phyloP scores from a whole-genome alignment of 345 rosid genomes.

The Nasturtium officinale region DNA sequence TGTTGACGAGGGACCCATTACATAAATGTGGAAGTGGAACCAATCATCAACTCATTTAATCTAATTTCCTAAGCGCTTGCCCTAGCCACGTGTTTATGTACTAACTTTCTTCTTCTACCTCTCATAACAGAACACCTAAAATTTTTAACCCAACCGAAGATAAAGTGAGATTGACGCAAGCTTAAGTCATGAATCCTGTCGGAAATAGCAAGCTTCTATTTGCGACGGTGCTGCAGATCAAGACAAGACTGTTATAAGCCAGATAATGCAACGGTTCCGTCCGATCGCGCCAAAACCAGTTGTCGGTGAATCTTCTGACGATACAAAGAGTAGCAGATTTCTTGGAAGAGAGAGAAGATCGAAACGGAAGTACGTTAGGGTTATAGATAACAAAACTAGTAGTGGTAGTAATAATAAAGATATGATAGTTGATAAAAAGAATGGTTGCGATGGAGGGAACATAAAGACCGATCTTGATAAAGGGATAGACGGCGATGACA shows the following conservation, averaged over 20 bases:
- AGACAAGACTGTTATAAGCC: conserved; percentile 53
- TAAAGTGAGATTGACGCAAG: not conserved
- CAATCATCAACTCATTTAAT: conserved; percentile 34
- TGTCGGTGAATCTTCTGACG: conserved; percentile 36
- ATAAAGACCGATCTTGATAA: conserved; percentile 30
- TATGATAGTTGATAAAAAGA: conserved; percentile 28
- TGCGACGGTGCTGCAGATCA: conserved; percentile 35
- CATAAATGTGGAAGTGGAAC: conserved; percentile 28
- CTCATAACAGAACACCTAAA: not conserved
- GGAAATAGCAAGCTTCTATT: conserved; percentile 22
- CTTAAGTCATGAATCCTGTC: conserved; percentile 37
- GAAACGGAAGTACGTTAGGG: conserved; percentile 80
- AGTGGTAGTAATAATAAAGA: conserved; percentile 1
- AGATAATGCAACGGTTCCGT: conserved; percentile 73
- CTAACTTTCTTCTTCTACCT: conserved; percentile 30
- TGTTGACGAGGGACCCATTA: conserved; percentile 34
- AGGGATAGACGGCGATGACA: conserved; percentile 6
- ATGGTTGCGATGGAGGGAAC: conserved; percentile 29
- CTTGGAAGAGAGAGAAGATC: conserved; percentile 44
- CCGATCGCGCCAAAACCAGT: conserved; percentile 91
- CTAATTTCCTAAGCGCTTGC: conserved; percentile 23
- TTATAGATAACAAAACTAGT: conserved; percentile 42
- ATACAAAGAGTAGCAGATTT: conserved; percentile 33
- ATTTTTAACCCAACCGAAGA: not conserved
- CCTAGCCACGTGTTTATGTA: conserved; percentile 53